Evolutionary conservation across 106 monocot genomes (phyloP).

Genomic region (Apostasia ramifera): DNA sequence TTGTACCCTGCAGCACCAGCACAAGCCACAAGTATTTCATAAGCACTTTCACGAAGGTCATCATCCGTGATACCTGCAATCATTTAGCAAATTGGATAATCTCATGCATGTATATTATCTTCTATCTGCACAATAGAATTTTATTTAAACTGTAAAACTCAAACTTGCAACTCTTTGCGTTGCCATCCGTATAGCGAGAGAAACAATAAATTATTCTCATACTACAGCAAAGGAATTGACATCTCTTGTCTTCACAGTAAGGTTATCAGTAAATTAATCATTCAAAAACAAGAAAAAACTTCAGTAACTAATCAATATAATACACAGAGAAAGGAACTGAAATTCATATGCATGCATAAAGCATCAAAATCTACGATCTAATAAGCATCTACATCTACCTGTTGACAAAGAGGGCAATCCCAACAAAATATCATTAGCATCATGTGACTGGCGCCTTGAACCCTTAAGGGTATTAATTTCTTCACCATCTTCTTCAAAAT

Average conservation of each 20-base stretch:
- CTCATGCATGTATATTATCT: background rate
- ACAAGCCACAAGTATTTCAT: conserved; percentile 88
- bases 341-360: background rate
- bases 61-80: conserved; percentile 86
- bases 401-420: conserved; percentile 67
- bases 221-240: background rate
- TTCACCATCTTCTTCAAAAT: conserved; percentile 84
- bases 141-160: too few relatives aligned
- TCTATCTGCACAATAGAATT: background rate
- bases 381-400: conserved; percentile 30
- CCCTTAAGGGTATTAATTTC: conserved; percentile 32
- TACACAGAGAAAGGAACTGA: background rate
- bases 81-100: background rate
- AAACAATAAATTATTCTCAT: background rate
- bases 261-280: background rate
- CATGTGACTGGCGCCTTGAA: conserved; percentile 55
- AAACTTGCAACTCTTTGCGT: too few relatives aligned
- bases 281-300: background rate
- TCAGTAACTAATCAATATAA: background rate
- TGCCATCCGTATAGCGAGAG: background rate
- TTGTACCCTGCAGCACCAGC: conserved; percentile 88
- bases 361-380: background rate
- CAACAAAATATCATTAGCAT: conserved; percentile 43
- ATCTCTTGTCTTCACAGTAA: background rate
- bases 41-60: conserved; percentile 96